Conservation (phyloP, 2,329 filamentous ascomycete genomes). For the Colletotrichum gigasporum region DNA sequence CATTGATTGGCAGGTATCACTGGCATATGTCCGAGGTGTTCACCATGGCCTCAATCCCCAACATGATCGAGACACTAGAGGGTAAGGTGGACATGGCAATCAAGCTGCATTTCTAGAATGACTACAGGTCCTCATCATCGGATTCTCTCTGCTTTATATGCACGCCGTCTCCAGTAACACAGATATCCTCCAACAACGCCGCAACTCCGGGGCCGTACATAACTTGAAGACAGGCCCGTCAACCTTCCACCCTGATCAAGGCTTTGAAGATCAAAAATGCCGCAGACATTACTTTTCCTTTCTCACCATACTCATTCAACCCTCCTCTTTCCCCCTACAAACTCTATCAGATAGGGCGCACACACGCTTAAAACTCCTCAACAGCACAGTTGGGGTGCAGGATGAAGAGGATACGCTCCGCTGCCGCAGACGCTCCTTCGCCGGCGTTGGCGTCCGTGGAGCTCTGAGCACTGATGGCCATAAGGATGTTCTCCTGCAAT, state of each 20-base stretch:
- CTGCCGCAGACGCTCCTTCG: constrained; percentile 53
- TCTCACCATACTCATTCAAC: constrained; percentile 1
- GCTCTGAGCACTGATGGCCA: constrained; percentile 76
- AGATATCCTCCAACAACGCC: constrained; percentile 10
- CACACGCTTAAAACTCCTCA: constrained; percentile 63
- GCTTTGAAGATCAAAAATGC: constrained; percentile 12
- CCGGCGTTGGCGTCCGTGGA: constrained; percentile 55
- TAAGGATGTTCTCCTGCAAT: constrained; percentile 82
- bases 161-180: not conserved
- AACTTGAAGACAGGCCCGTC: not conserved
- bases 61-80: no score
- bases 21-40: no score
- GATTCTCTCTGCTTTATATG: not conserved
- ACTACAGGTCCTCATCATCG: no score
- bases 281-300: constrained; percentile 19
- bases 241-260: not conserved
- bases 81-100: no score
- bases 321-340: not conserved
- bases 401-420: constrained; percentile 77
- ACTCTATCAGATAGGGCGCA: not conserved
- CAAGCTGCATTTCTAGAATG: no score
- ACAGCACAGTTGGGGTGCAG: constrained; percentile 93
- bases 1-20: no score
- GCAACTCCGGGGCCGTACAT: constrained; percentile 17
- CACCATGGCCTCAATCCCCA: no score